Evolutionary conservation across 2,329 filamentous ascomycete species (phyloP).

Genomic region (Ophiocordyceps unilateralis): DNA sequence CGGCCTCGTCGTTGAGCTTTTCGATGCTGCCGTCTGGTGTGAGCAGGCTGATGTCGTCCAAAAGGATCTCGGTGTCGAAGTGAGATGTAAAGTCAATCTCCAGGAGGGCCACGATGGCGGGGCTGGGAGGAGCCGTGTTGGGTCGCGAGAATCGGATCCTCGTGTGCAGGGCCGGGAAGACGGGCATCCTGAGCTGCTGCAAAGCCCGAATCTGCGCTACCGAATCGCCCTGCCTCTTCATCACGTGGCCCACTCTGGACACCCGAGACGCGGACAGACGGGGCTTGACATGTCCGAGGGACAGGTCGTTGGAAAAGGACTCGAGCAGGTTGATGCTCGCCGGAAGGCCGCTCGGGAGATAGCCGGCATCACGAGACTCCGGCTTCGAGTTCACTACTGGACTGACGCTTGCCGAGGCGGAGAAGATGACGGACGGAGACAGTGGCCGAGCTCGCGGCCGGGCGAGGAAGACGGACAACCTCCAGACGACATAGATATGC

Average conservation of each 20-base stretch:
- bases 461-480: conserved; percentile 36
- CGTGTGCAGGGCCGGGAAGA: conserved; percentile 54
- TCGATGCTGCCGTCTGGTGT: conserved; percentile 42
- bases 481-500: conserved; percentile 41
- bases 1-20: conserved; percentile 33
- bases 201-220: conserved; percentile 47
- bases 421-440: conserved; percentile 47
- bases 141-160: conserved; percentile 55
- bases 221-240: conserved; percentile 37
- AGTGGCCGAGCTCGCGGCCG: conserved; percentile 49
- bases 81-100: conserved; percentile 60
- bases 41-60: conserved; percentile 40
- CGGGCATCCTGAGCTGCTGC: conserved; percentile 42
- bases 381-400: conserved; percentile 14
- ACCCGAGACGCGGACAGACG: conserved; percentile 58
- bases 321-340: conserved; percentile 63
- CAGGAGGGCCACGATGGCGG: conserved; percentile 50
- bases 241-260: conserved; percentile 53
- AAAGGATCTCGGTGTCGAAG: conserved; percentile 46
- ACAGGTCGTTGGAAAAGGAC: conserved; percentile 50
- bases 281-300: conserved; percentile 42
- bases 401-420: conserved; percentile 42
- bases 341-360: conserved; percentile 51
- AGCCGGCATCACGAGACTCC: conserved; percentile 25
- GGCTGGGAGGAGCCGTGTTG: conserved; percentile 36